Base-by-base conservation (phyloP, 2,329 filamentous ascomycete species). In the Phialocephala subalpina region DNA sequence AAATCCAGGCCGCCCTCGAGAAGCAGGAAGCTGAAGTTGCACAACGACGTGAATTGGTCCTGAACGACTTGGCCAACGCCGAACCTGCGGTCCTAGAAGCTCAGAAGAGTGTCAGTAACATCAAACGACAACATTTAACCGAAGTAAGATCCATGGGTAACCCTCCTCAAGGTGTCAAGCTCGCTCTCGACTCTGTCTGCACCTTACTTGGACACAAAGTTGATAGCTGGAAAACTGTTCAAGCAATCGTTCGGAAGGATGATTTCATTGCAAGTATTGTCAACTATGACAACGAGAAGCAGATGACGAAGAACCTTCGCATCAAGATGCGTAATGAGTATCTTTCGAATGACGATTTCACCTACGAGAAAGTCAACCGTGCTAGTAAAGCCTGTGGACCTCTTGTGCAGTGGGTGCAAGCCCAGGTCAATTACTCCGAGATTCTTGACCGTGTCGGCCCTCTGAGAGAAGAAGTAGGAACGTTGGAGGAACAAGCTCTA, bases 191-290 rank as follows among this genome's bases (percentile, higher is more conserved):
- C 77, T 93, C 96, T n/a, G 97, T 99, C 6, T 98, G 96, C 82
- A 96, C 94, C 0, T 82, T 99, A 57, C 88, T 99, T 62, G 95
- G 95, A 16, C 93, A 98, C 81, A 96, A 92, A 78, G 90, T 93
- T 67, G 87, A 90, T 65, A 93, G 92, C 76, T 99, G 96, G 96
- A 97, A 94, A 82, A 90, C 88, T 14, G 93, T 98, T 67, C 92
- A 97, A 78, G 90, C 87, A 60, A 92, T 98, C 68, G 89, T 99
- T 66, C 92, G 95, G 74, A 89, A 89, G 64, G 96, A 98, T 75
- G 95, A 98, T 77, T 99, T 99, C 80, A 98, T 99, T 79, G 92
- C 94, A 58, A 97, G 93, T 80, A 99, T 99, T 75, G 92, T 98
- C 78, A 94, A 93, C 78, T 99, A 97, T 76, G 92, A 97, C 82